Base-by-base conservation (phyloP, 441 rosid genomes). In the Bruguiera hainesii region DNA sequence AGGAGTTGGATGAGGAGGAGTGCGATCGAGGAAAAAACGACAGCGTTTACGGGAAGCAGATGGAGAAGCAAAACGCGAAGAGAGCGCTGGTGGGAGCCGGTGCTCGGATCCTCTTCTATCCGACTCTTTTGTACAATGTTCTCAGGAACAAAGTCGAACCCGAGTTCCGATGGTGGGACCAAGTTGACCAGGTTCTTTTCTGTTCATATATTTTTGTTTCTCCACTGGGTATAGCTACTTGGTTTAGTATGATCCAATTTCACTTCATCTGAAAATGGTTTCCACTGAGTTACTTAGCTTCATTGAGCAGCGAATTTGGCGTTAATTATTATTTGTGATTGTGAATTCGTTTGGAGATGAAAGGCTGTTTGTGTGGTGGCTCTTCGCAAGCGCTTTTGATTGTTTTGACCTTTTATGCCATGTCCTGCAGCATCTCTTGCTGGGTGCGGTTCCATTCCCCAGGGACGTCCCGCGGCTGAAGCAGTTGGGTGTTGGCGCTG, bases 361-460 rank as follows among this genome's bases (percentile, higher is more conserved):
- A 33, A 33, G 37, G 37, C 37, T 33, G 37, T 33, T 33, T 33
- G 37, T 33, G 37, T 33, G 37, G 9, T 33, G 37, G 37, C 37
- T 33, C 2, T 33, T 1, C 37, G 9, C 37, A 33, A 7, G 37
- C 37, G 9, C 37, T 33, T 33, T 33, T 33, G 37, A 33, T 20
- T 60, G 30, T 21, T 15, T 64, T 35, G n/a, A 8, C 57, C 7
- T 6, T 65, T 48, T 20, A 8, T 39, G 42, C 9, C 26, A 16
- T 56, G 23, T 56, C 30, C 48, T 56, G 67, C 83, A 89, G 96
- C 82, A 77, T 82, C 76, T 89, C 64, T 70, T 89, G 67, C 80
- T 91, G 60, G 96, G 94, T 19, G 96, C 96, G n/a, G 94, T 91
- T 70, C 97, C 97, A 35, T 91, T 91, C 61, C 88, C 88, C 15